Evolutionary conservation across 495 filamentous ascomycete genomes (phyloP), one percentile per base, ranked within the genome.

Genomic region (Xylaria curta): DNA sequence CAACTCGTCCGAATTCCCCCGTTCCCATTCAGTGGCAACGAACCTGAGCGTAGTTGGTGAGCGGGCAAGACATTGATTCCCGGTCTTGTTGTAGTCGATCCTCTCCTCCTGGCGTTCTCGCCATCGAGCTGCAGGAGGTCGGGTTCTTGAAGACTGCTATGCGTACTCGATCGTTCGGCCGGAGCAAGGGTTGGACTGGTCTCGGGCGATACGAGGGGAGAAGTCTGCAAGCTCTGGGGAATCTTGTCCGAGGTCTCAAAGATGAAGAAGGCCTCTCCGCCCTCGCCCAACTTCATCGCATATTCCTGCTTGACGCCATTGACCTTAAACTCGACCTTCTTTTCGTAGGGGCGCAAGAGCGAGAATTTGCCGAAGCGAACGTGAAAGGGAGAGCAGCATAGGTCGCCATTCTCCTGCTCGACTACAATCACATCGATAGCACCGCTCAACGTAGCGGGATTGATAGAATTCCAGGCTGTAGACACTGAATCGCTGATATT

Each of bases 351-450:
- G 62, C 97, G 93, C 73, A 99, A 83, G 46, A 99, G 85, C 44
- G 94, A 97, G 84, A 98, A 98, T 84, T 99, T 99, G 77, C 96
- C 97, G 80, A 99, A 99, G 62, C 96, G 94, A 72, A 99, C 95
- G 82, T 99, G 97, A 81, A 99, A 99, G 36, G 96, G 96, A 19
- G 96, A 98, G 82, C 96, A 99, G 68, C 91, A 91, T 9, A 91
- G 79, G 76, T 79, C 84, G 87, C 95, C 96, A 88, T 98, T 95
- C 80, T 97, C 93, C 73, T 97, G 95, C 79, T 98, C 94, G 59
- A 99, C 95, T 38, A 99, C 97, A 74, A 99, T 97, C 70, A 99
- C 96, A 84, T 99, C 96, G 82, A 99, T 98, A 74, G 96, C 96
- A 73, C 96, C 97, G 82, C 94, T 97, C 65, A 98, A 86, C 26